Evolutionary conservation across 1,284 basidiomycete species (phyloP), one percentile per base, ranked within the genome.

Genomic region (Apiotrichum domesticum): DNA sequence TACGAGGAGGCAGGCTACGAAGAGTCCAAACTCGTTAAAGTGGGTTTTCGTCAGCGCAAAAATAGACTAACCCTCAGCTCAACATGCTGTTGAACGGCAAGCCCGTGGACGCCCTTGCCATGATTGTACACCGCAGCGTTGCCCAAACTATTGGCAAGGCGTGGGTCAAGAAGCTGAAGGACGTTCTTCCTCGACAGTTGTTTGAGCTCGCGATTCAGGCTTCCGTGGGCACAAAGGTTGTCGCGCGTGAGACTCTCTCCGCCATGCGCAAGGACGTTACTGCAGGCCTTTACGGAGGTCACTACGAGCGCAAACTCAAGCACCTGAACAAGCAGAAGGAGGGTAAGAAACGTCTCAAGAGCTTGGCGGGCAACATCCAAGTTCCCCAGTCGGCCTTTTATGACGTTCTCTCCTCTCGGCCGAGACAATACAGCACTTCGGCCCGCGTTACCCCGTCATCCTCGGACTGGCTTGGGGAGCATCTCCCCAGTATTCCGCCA

Each of bases 231-330:
- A 85, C 83, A 64, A 91, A 87, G 65, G 84, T 97, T 54, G 84
- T 98, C 51, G 90, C 95, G 4, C 83, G 94, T 50, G 93, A 96
- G 73, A 94, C 77, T 1, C 75, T 97, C 47, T 87, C 87, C 39
- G 90, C 93, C 0, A 78, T 90, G 71, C 84, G 92, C 40, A 92
- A 95, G 56, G 95, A 98, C 67, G 95, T 98, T 32, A 96, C 93
- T 0, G 92, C 92, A 13, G 93, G 93, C 0, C 77, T 97, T 45
- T 96, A 96, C 68, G 92, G 92, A 72, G 91, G 91, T 83, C 88
- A 92, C 73, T 89, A 90, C 65, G 90, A 92, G 74, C 86, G 90
- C 56, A 93, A 94, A 75, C 63, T 92, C 80, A 94, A 96, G 77
- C 88, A 91, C 66, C 81, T 96, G 29, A 84, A 90, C 69, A 91